Conservation (phyloP, 768 basidiomycete species). For the Boletales sp. region DNA sequence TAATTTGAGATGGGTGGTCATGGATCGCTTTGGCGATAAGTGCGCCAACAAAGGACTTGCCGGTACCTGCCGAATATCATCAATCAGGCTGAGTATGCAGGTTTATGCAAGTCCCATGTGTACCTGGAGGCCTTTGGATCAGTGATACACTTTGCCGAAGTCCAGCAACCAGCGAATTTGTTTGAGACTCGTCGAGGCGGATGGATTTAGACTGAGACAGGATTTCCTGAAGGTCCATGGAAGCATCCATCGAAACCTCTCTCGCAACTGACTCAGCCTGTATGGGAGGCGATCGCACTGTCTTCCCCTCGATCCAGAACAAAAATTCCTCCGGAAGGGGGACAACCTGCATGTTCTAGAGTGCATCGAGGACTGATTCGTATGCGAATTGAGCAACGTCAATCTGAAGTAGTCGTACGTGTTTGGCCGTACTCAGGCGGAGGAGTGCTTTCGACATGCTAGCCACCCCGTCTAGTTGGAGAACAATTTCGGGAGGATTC, state of each 20-base stretch:
- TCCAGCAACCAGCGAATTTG: conserved; percentile 44
- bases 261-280: conserved; percentile 22
- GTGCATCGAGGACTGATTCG: conserved; percentile 55
- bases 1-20: conserved; percentile 42
- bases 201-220: conserved; percentile 39
- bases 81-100: neutral
- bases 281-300: conserved; percentile 4
- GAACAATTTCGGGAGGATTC: conserved; percentile 46
- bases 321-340: conserved; percentile 53
- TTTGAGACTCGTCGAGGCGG: conserved; percentile 51
- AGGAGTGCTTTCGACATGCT: conserved; percentile 40
- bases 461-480: conserved; percentile 50
- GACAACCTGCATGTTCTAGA: conserved; percentile 46
- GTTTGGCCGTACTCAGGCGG: conserved; percentile 33
- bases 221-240: conserved; percentile 37
- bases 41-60: conserved; percentile 72
- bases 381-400: conserved; percentile 63
- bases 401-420: conserved; percentile 50
- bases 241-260: conserved; percentile 29
- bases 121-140: conserved; percentile 74
- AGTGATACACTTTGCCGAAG: conserved; percentile 55
- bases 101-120: conserved; percentile 4
- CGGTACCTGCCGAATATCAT: conserved; percentile 49
- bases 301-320: conserved; percentile 43
- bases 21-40: conserved; percentile 60